phyloP scores from a whole-genome alignment of 2,329 filamentous ascomycete species.

The Hypoxylon sp. region DNA sequence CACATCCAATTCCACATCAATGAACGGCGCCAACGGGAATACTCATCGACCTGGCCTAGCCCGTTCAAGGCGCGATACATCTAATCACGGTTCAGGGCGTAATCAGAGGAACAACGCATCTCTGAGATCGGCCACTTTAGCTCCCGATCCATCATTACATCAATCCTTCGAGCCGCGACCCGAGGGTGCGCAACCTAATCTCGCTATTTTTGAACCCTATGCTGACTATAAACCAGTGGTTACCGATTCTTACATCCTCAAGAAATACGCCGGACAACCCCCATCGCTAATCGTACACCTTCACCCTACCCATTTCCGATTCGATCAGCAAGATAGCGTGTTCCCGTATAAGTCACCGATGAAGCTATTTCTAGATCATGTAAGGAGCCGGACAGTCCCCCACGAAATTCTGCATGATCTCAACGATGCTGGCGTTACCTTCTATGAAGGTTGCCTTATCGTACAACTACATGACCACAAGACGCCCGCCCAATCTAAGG shows the following conservation, averaged over 20 bases:
- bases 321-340: constrained; percentile 93
- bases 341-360: constrained; percentile 95
- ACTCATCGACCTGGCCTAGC: constrained; percentile 65
- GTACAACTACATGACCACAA: constrained; percentile 94
- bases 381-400: constrained; percentile 82
- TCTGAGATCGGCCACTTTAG: constrained; percentile 64
- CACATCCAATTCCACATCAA: constrained; percentile 58
- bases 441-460: constrained; percentile 96
- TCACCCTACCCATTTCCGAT: constrained; percentile 87
- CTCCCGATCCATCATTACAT: constrained; percentile 59
- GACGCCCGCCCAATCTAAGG: constrained; percentile 73
- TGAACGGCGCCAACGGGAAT: constrained; percentile 61
- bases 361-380: constrained; percentile 82
- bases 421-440: constrained; percentile 77
- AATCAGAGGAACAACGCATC: constrained; percentile 67
- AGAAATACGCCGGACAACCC: constrained; percentile 79
- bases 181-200: constrained; percentile 61
- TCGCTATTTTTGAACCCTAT: constrained; percentile 31
- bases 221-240: constrained; percentile 68
- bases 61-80: constrained; percentile 71
- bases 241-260: constrained; percentile 83
- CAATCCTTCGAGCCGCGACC: constrained; percentile 64
- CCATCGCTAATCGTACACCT: constrained; percentile 91
- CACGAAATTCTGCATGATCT: constrained; percentile 91
- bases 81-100: constrained; percentile 61